Base-by-base conservation (phyloP, 129 eudicot species). In the Ambrosia trifida region DNA sequence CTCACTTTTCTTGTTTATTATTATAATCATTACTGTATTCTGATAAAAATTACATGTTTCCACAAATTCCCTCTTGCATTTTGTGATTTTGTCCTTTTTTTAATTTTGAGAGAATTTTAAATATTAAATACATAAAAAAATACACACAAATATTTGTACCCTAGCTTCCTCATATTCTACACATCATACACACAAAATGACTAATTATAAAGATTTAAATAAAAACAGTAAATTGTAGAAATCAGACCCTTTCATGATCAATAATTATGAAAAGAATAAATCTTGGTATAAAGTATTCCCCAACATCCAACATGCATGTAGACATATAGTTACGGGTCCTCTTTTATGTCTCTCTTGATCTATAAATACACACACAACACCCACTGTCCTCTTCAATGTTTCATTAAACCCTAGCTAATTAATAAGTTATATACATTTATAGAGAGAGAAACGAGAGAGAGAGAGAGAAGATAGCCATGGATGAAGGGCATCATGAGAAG, bases 401-500 rank as follows among this genome's bases (percentile, higher is more conserved):
- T 53, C 76, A 77, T 50, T 50, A 70, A 77, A 72, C 68, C 36
- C 64, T 24, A 24, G 28, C 1, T 51, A 28, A 77, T 63, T 51
- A 28, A 77, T 63, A 77, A 16, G 14, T 4, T 62, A 41, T 41
- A 51, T 72, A 68, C 35, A 72, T 6, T 64, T 2, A 14, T 13
- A 60, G 31, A 16, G 66, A 54, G 70, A 38, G 19, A 28, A 24
- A 31, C 49, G 36, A 51, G 41, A 38, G 36, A 53, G 68, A 36
- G 68, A 72, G 12, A 51, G 13, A 70, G 18, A 8, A 10, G 28
- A n/a, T 5, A 31, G 6, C 70, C 50, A 78, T 78, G 82, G 82
- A 71, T 78, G 77, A 78, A 13, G 75, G 76, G 10, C 76, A 53
- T 41, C 76, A 53, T 41, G 93, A 87, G 70, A 84, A 89, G 80